These are phyloP conservation scores for Saussurea involucrata DNA, from an alignment of 129 eudicot species.

Conservation along the genomic window DNA sequence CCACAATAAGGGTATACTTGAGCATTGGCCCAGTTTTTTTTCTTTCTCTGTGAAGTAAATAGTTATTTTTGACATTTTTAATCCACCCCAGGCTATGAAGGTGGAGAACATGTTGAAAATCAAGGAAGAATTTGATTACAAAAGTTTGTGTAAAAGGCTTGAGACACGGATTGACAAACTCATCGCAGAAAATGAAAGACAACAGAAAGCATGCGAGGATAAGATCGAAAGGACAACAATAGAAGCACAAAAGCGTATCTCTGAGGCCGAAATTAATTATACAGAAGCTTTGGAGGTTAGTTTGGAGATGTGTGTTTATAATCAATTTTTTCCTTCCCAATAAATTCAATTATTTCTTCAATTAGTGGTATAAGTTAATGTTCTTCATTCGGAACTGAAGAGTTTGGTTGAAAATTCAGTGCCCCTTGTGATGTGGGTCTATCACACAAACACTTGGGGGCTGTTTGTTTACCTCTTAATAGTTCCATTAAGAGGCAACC, in stretches of 20 bases:
- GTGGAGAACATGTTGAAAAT: slow-evolving; percentile 98
- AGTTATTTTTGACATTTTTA: slow-evolving; percentile 1
- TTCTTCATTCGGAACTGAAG: slow-evolving; percentile 11
- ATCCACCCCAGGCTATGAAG: slow-evolving; percentile 87
- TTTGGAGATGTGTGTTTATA: slow-evolving; percentile 10
- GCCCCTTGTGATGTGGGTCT: background rate
- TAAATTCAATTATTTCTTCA: background rate
- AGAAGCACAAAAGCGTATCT: slow-evolving; percentile 74
- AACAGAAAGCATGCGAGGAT: slow-evolving; percentile 77
- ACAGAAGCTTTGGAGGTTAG: slow-evolving; percentile 82
- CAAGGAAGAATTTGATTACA: slow-evolving; percentile 98
- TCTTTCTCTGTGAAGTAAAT: background rate
- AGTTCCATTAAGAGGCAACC: too few relatives aligned
- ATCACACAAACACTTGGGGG: background rate
- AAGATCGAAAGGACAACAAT: slow-evolving; percentile 72
- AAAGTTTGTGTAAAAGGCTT: slow-evolving; percentile 83
- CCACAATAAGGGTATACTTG: background rate
- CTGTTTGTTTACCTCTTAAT: too few relatives aligned
- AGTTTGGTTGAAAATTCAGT: slow-evolving; percentile 1
- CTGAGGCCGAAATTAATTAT: slow-evolving; percentile 78
- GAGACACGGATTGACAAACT: slow-evolving; percentile 88
- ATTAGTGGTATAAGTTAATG: background rate
- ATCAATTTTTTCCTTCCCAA: background rate
- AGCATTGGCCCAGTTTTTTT: background rate
- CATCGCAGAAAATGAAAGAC: slow-evolving; percentile 88